Evolutionary conservation across 1,284 basidiomycete species (phyloP).

Genomic region (Moniliophthora roreri): DNA sequence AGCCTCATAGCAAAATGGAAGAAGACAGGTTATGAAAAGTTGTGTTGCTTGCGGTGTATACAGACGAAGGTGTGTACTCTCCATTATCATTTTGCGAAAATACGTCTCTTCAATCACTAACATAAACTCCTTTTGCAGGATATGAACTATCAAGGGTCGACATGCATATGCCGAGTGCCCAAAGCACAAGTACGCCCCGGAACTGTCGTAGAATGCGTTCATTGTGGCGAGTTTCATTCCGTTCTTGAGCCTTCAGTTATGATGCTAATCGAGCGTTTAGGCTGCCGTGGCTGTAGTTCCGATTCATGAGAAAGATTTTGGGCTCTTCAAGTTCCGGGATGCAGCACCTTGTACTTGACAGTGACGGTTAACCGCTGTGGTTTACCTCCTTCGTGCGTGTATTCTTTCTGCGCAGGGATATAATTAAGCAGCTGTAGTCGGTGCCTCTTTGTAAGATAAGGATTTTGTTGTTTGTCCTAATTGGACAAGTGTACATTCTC

Average conservation of each 20-base stretch:
- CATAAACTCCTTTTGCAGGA: slow-evolving; percentile 54
- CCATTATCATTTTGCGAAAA: slow-evolving; percentile 9
- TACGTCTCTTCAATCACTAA: slow-evolving; percentile 7
- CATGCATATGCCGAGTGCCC: slow-evolving; percentile 97
- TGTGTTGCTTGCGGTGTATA: slow-evolving; percentile 97
- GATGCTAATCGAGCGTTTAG: slow-evolving; percentile 32
- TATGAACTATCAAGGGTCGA: slow-evolving; percentile 99
- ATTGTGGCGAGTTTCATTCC: slow-evolving; percentile 76
- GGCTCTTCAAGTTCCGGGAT: too few relatives aligned
- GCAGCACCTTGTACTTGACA: not conserved
- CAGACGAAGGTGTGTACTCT: slow-evolving; percentile 74
- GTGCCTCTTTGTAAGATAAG: too few relatives aligned
- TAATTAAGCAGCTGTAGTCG: too few relatives aligned
- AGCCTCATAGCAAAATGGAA: slow-evolving; percentile 99
- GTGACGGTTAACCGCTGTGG: not conserved
- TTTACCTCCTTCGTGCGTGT: too few relatives aligned
- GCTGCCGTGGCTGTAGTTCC: slow-evolving; percentile 83
- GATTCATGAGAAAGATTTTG: slow-evolving; percentile 57
- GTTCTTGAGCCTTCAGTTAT: not conserved
- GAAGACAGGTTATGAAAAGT: slow-evolving; percentile 96
- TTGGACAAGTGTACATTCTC: too few relatives aligned
- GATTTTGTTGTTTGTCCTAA: too few relatives aligned
- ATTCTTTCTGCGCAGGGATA: too few relatives aligned
- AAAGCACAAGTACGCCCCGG: slow-evolving; percentile 91
- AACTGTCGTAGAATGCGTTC: slow-evolving; percentile 95